Evolutionary conservation across 2,329 filamentous ascomycete species (phyloP), one percentile per base, ranked within the genome.

Genomic region (Dactylellina haptotyla): DNA sequence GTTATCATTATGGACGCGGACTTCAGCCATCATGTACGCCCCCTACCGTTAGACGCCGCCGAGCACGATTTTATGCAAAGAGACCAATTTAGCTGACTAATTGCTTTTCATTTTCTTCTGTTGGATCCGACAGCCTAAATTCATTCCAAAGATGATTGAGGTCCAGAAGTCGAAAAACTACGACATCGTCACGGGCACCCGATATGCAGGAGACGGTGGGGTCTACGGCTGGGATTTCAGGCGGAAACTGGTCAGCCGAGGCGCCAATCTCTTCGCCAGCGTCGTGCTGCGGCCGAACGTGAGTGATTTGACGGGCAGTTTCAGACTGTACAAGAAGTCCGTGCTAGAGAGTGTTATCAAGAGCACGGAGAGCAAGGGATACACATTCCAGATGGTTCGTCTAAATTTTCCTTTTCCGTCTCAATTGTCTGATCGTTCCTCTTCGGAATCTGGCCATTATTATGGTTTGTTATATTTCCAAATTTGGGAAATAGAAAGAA

Each of bases 1-100:
- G 92, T 99, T 80, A 92, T 99, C 85, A 99, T 99, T 86, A 99
- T 99, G 95, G 95, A 99, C 84, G 95, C 96, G 83, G 95, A 99
- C 84, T 99, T 99, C 86, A 92, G 88, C 78, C 95, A 99, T 84
- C 95, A 99, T 85, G 77, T 78, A 74, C 23, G 67, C 66, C 10
- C 25, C 9, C 8, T 25, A 14, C 26, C 3, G 18, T 2, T 46
- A 8, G 25, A 18, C 20, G 10, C 16, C 3, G 26, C 6, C 10
- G 3, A n/a, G 18, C 14, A 14, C 37, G 37, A 41, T 41, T 46
- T 10, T 34, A 34, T 34, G 14, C 14, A 6, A 34, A 6, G 32
- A 34, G 32, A 34, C 32, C 32, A 6, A 34, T 6, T 34, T 14
- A 34, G 6, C 32, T 34, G 32, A 34, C 14, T 41, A 6, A 16